Evolutionary conservation across 169 alveolate genomes (phyloP), one percentile per base, ranked within the genome.

Genomic region (Blepharisma undulans): DNA sequence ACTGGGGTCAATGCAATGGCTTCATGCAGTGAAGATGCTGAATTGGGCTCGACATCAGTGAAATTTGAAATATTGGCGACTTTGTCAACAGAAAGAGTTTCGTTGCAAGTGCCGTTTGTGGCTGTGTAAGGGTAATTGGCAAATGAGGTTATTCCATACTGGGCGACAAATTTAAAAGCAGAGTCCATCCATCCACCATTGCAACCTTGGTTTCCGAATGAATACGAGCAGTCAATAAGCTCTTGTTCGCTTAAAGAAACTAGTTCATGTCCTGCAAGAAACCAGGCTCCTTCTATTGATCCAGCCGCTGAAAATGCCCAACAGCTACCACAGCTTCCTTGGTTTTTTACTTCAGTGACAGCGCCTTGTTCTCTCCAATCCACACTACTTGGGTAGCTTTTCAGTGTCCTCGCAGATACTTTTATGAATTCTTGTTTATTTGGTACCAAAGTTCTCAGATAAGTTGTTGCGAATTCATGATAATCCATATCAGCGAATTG

Each of bases 1-100:
- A 98, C 98, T 10, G 98, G 98, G 21, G 91, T 72, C 72, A 93
- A 86, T 80, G 81, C 88, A 19, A 96, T 78, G 19, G 97, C 96
- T 19, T 94, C 92, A 59, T 93, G 90, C 33, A 76, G 60, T 14
- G 94, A 92, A 61, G 71, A 16, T 77, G 76, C 48, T 90, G 92
- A 22, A 86, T 90, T 76, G 30, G 90, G 21, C 72, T 82, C 25
- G 30, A 84, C 89, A 84, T 84, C 89, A 2, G 27, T 84, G n/a
- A 2, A 84, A 25, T 25, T 22, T n/a, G 78, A 10, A 60, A 84
- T 84, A 18, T 10, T 36, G 1, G 89, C 89, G 6, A 59, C 81
- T 22, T 32, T 32, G 8, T 84, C 16, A 22, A 10, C 22, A 16
- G 32, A 18, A n/a, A 32, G 27, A 60, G 27, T n/a, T 33, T 89